A percentile compares a stretch with the other conserved stretches of the same genome.
These are phyloP conservation scores for Brasilioporus rufonigricans DNA, from an alignment of 768 basidiomycete genomes.

Conservation along the genomic window DNA sequence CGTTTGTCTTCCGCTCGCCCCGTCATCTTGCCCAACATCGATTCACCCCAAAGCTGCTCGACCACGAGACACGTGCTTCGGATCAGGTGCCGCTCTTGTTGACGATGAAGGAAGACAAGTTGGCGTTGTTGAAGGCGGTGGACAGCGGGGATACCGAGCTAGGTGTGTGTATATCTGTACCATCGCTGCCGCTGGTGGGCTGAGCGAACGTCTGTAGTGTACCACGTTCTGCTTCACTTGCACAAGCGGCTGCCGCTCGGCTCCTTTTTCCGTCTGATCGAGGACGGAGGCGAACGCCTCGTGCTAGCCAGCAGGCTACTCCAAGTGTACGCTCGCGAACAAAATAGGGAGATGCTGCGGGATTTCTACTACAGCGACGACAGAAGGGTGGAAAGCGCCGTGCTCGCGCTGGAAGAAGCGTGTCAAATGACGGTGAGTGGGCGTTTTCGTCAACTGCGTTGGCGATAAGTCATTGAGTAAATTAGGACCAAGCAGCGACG, in stretches of 20 bases:
- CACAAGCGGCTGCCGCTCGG: slow-evolving; percentile 82
- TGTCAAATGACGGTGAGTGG: slow-evolving; percentile 54
- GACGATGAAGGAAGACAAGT: slow-evolving; percentile 89
- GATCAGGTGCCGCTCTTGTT: slow-evolving; percentile 94
- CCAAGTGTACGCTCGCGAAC: slow-evolving; percentile 88
- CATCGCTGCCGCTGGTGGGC: not conserved
- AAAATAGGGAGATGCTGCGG: slow-evolving; percentile 86
- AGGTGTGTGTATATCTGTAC: slow-evolving; percentile 44
- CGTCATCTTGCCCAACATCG: not conserved
- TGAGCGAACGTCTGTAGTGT: slow-evolving; percentile 51
- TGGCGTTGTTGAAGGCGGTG: slow-evolving; percentile 86
- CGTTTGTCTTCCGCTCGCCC: not conserved
- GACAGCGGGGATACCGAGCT: slow-evolving; percentile 96
- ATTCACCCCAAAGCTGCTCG: slow-evolving; percentile 61
- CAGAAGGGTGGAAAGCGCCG: slow-evolving; percentile 87
- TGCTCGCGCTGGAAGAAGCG: slow-evolving; percentile 85
- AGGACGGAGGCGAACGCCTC: slow-evolving; percentile 79
- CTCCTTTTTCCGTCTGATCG: slow-evolving; percentile 90
- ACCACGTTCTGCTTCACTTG: slow-evolving; percentile 88
- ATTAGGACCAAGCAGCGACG: slow-evolving; percentile 70
- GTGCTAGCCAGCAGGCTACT: slow-evolving; percentile 75
- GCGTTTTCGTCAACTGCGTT: not conserved
- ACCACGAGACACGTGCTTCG: slow-evolving; percentile 82
- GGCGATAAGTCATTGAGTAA: not conserved
- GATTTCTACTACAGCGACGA: slow-evolving; percentile 99